Evolutionary conservation across 2,329 filamentous ascomycete genomes (phyloP).

Genomic region (Stemphylium vesicarium): DNA sequence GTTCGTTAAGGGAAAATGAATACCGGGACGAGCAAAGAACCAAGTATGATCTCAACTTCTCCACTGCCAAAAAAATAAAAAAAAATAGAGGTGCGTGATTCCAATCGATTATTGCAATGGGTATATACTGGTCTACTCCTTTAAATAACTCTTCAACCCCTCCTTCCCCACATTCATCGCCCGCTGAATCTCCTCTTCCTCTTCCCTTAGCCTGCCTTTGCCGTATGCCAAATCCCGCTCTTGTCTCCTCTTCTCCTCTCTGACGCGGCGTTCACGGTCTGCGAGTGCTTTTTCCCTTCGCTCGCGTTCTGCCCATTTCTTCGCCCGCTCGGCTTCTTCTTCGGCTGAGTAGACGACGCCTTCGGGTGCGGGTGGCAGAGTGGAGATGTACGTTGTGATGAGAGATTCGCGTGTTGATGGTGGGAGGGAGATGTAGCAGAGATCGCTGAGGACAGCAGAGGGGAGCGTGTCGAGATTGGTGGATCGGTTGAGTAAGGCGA

Average conservation of each 20-base stretch:
- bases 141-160: constrained; percentile 68
- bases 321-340: constrained; percentile 58
- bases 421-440: constrained; percentile 73
- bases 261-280: constrained; percentile 67
- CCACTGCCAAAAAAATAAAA: too few relatives aligned
- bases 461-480: constrained; percentile 67
- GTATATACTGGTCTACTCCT: constrained; percentile 14
- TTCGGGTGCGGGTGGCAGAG: constrained; percentile 65
- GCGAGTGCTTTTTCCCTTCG: constrained; percentile 70
- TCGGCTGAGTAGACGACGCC: constrained; percentile 51
- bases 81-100: too few relatives aligned
- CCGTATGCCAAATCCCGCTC: constrained; percentile 66
- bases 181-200: constrained; percentile 70
- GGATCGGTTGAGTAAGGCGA: constrained; percentile 64
- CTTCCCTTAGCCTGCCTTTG: constrained; percentile 67
- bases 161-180: constrained; percentile 73
- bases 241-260: constrained; percentile 67
- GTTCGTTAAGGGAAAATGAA: too few relatives aligned
- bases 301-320: constrained; percentile 43
- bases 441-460: constrained; percentile 66
- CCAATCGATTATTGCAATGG: not conserved
- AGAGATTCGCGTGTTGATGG: constrained; percentile 67
- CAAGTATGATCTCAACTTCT: too few relatives aligned
- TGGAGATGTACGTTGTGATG: constrained; percentile 70
- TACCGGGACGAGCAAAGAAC: too few relatives aligned